Conservation (phyloP, 805 yeast genomes). For the Tetrapisispora phaffii region DNA sequence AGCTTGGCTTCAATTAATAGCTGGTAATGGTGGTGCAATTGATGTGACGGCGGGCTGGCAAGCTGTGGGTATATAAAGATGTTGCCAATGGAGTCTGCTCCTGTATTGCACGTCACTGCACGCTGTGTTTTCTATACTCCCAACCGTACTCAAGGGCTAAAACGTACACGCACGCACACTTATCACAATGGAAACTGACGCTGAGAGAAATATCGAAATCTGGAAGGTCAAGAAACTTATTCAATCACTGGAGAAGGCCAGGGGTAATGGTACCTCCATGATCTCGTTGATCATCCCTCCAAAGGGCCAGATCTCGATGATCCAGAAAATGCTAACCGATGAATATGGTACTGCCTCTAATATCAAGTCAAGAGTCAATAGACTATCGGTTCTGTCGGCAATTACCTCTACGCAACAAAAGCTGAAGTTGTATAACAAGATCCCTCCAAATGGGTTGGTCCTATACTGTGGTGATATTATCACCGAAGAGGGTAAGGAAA, state of each 20-base stretch:
- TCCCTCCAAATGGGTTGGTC: constrained; percentile 92
- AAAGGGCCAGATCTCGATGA: constrained; percentile 80
- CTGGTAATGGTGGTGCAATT: too few relatives aligned
- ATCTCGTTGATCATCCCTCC: constrained; percentile 95
- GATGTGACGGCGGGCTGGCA: too few relatives aligned
- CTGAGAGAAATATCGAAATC: constrained; percentile 94
- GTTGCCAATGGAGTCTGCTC: too few relatives aligned
- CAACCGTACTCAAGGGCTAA: too few relatives aligned
- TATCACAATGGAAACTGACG: constrained; percentile 42
- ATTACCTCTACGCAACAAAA: constrained; percentile 98
- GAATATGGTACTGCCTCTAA: constrained; percentile 98
- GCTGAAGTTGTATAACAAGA: constrained; percentile 75
- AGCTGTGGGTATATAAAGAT: too few relatives aligned
- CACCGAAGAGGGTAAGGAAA: constrained; percentile 95
- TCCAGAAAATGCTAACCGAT: constrained; percentile 87
- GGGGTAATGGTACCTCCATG: constrained; percentile 99
- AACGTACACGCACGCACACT: neutral
- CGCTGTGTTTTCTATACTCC: neutral
- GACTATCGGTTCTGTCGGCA: constrained; percentile 90
- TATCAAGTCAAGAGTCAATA: constrained; percentile 93
- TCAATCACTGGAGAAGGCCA: constrained; percentile 77
- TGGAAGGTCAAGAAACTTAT: constrained; percentile 97
- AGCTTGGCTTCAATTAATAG: too few relatives aligned
- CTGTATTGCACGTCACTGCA: neutral
- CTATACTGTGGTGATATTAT: constrained; percentile 97